Base-by-base conservation (phyloP, 73 alveolate species). In the Paramecium caudatum region DNA sequence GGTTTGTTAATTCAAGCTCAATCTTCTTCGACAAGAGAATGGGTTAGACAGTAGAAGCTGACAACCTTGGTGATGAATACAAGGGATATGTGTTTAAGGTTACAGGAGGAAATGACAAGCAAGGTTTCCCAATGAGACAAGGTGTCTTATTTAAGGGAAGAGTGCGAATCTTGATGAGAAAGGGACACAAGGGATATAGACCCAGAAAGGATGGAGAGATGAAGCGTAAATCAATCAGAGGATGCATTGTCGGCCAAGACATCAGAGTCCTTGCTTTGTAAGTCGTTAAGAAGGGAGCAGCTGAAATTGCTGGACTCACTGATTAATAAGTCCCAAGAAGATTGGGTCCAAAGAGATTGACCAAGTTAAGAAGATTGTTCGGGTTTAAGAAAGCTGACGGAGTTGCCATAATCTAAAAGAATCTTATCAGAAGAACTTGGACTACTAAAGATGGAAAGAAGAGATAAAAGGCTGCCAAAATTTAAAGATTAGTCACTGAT, bases 291-390 rank as follows among this genome's bases (percentile, higher is more conserved):
- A 97, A 96, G 94, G 99, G 99, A 84, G 97, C 94, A 12, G 81
- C 86, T 32, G 98, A 95, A 21, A 92, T 97, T 55, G 96, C 47
- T n/a, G 99, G 99, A 25, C 91, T 97, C 82, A 97, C 99, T 83
- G 96, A 94, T 65, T 93, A 82, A 33, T 94, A 92, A 61, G 70
- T 48, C 65, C 98, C 99, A 46, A 95, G 97, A 94, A 97, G 99
- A 94, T 94, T 96, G 41, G 99, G 99, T 62, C 99, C 98, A 46
- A 97, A 97, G 97, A 96, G 99, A 96, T 98, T 98, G 90, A 93
- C 91, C 82, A 93, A 88, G 65, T 95, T 96, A 86, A 93, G 96
- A 91, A 96, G 95, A 94, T 84, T 93, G 68, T 96, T 96, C 94
- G 98, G 98, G 47, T 96, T 97, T 86, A 91, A 94, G 94, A 96